Evolutionary conservation across 2,329 filamentous ascomycete genomes (phyloP).

Genomic region (Hyphodiscus sp.): DNA sequence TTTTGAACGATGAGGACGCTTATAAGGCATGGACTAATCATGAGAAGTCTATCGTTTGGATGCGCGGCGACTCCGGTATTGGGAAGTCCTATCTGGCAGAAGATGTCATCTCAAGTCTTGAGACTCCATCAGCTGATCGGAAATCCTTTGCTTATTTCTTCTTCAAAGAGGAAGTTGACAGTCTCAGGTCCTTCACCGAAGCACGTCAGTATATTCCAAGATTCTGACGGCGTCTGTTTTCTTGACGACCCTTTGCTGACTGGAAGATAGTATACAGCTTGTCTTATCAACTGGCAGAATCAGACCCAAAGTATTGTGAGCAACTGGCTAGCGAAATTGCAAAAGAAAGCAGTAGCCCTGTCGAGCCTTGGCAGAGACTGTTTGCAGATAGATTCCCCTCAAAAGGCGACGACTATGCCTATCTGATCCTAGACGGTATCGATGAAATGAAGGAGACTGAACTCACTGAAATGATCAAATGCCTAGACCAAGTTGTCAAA

Average conservation of each 20-base stretch:
- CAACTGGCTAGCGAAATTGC: not conserved
- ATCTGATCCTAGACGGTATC: slow-evolving; percentile 30
- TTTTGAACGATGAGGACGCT: slow-evolving; percentile 20
- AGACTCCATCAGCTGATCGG: slow-evolving; percentile 13
- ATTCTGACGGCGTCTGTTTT: not conserved
- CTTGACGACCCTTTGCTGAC: not conserved
- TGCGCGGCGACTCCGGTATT: slow-evolving; percentile 27
- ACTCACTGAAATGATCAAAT: slow-evolving; percentile 12
- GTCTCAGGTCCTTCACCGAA: slow-evolving; percentile 14
- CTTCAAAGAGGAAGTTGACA: slow-evolving; percentile 31
- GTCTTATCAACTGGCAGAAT: not conserved
- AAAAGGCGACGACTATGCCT: not conserved
- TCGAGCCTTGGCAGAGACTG: not conserved
- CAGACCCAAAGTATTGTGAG: not conserved
- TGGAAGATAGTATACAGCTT: slow-evolving; percentile 3
- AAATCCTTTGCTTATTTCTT: slow-evolving; percentile 31
- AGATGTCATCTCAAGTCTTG: slow-evolving; percentile 13
- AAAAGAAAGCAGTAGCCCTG: not conserved
- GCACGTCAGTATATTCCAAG: not conserved
- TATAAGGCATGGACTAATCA: slow-evolving; percentile 26
- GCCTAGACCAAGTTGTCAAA: slow-evolving; percentile 23
- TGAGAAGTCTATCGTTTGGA: slow-evolving; percentile 20
- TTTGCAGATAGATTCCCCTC: not conserved
- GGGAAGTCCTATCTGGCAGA: slow-evolving; percentile 32
- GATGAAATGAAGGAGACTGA: slow-evolving; percentile 26